Evolutionary conservation across 768 basidiomycete genomes (phyloP), one percentile per base, ranked within the genome.

Genomic region (Leccinum ochraceum): DNA sequence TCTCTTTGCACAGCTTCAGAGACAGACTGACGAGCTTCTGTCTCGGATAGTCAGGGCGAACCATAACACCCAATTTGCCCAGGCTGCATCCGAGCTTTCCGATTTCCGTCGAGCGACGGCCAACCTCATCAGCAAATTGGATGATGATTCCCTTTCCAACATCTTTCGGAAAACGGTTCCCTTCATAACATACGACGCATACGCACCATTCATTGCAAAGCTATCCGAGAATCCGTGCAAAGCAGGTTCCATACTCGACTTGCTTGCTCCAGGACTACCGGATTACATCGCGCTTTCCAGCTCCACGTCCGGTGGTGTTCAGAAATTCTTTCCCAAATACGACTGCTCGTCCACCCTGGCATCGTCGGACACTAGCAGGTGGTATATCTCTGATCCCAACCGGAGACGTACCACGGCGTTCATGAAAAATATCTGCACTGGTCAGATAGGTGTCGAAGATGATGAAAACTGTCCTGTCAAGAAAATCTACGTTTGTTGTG

Each of bases 271-370:
- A 2, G 69, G 68, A 26, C 7, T 69, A 1, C 69, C 68, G 14
- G 59, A 68, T 42, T 68, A n/a, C n/a, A 50, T 70, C 8, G 44
- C n/a, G 5, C 16, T 8, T 28, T 67, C 68, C 20, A 63, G 61
- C 7, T 17, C 17, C 17, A 39, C 39, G 8, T 17, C 39, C 3
- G 39, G 39, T 39, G 3, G 6, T 39, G 7, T 4, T 17, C 16
- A 3, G 3, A 39, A 39, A 39, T 17, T 3, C 16, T 17, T 39
- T 17, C 39, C 39, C 17, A 17, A 39, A 39, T 39, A 39, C 8
- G 17, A 39, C 39, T 39, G 39, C 39, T 39, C 7, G 16, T 17
- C 39, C 28, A 55, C 14, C 37, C 52, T 24, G 51, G 53, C 8
- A 36, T 28, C 50, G 6, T 24, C n/a, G 2, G 24, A 6, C 7